These are phyloP conservation scores for Niebla homalea DNA, from an alignment of 495 filamentous ascomycete species.

Conservation along the genomic window DNA sequence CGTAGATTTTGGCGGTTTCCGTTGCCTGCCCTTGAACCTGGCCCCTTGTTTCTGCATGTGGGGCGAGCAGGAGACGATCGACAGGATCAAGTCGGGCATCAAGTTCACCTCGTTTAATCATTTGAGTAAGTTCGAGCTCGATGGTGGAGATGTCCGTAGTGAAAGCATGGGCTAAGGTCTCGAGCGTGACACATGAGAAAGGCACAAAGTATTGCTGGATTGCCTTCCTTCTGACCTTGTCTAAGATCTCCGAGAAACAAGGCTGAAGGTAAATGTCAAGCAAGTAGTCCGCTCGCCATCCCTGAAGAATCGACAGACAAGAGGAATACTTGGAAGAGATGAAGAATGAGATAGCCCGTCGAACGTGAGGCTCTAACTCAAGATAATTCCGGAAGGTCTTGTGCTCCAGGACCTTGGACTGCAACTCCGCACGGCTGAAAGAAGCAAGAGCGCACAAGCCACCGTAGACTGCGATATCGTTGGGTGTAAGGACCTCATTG, in stretches of 20 bases:
- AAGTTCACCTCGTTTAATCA: constrained; percentile 63
- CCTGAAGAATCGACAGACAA: constrained; percentile 70
- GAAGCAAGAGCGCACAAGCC: constrained; percentile 81
- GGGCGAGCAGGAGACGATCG: constrained; percentile 61
- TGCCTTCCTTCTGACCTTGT: constrained; percentile 67
- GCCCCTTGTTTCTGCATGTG: constrained; percentile 46
- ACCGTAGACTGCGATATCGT: constrained; percentile 87
- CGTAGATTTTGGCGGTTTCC: constrained; percentile 53
- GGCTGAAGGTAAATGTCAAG: constrained; percentile 78
- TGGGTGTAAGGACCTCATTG: constrained; percentile 62
- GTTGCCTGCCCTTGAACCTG: constrained; percentile 56
- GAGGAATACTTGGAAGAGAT: constrained; percentile 73
- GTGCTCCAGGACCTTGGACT: constrained; percentile 65
- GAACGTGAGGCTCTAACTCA: constrained; percentile 86
- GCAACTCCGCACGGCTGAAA: constrained; percentile 67
- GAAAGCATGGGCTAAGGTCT: constrained; percentile 56
- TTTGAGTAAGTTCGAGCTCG: constrained; percentile 57
- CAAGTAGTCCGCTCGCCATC: constrained; percentile 70
- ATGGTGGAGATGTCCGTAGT: constrained; percentile 42
- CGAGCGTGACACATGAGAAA: constrained; percentile 60
- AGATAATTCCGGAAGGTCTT: constrained; percentile 70
- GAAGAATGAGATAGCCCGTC: constrained; percentile 79
- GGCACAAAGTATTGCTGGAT: constrained; percentile 84
- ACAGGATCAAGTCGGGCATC: constrained; percentile 75
- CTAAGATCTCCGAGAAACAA: constrained; percentile 57